Evolutionary conservation across 139 green algal species (phyloP), one percentile per base, ranked within the genome.

Genomic region (Auxenochlorella protothecoides): DNA sequence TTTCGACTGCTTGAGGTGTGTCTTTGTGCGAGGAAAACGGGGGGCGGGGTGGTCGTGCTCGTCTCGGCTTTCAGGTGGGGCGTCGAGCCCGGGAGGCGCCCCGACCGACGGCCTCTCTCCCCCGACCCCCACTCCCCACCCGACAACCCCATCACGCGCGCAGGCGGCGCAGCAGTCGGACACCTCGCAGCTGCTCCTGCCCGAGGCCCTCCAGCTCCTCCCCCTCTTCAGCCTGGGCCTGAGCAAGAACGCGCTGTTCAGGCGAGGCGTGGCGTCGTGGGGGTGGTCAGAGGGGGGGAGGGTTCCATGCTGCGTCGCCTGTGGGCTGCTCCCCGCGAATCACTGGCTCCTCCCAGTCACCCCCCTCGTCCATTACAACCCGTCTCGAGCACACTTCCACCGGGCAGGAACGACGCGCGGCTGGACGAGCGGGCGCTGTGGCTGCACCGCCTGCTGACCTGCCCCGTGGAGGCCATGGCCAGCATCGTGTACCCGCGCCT

Each of bases 191-290:
- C 89, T 97, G 65, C 94, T 97, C 69, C 81, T 97, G 65, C 92
- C 92, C 0, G 91, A 97, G 80, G 85, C 89, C 13, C 81, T 97
- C 62, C 96, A 97, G 84, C 83, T 97, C 74, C 80, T 96, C 77
- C 92, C 92, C 11, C 80, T 96, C 53, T 96, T 91, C 80, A 80
- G 76, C 53, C 79, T 95, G 63, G 80, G 79, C 27, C 75, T 96
- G 53, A 79, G 86, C 68, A 97, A 97, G 81, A 77, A 74, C 8
- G 67, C 80, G 53, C 76, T 75, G 8, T 83, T 97, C 83, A 16
- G 6, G 54, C 11, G 59, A 63, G 10, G 10, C 59, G 10, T 63
- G 59, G 9, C 11, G 11, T 10, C 10, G 10, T 3, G 2, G 11
- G 9, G 59, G 59, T 63, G 59, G 59, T 63, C 10, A 63, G 9